A percentile compares a stretch with the other conserved stretches of the same genome.
Conservation (phyloP, 306 rosid genomes). For the Quercus agrifolia region DNA sequence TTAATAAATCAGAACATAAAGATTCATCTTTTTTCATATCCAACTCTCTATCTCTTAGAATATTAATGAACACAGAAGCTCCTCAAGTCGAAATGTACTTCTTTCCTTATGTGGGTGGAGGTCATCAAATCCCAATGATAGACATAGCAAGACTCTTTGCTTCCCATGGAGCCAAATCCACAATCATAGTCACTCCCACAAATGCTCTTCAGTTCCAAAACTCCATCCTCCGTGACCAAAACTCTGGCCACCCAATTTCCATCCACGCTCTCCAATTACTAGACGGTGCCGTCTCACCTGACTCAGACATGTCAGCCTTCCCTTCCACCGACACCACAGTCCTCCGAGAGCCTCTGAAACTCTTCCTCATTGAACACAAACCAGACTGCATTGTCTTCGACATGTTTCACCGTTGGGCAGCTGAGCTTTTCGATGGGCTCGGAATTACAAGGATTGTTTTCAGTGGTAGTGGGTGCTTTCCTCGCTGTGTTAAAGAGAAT, state of each 20-base stretch:
- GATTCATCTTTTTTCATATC: too few relatives aligned
- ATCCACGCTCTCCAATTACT: constrained; percentile 30
- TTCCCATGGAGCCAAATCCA: constrained; percentile 48
- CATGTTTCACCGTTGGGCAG: constrained; percentile 54
- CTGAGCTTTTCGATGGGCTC: constrained; percentile 29
- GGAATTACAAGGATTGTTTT: constrained; percentile 37
- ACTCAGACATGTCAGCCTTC: constrained; percentile 39
- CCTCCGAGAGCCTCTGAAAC: constrained; percentile 46
- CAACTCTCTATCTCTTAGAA: neutral
- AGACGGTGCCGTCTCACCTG: constrained; percentile 18
- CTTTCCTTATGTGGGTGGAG: constrained; percentile 45
- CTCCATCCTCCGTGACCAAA: constrained; percentile 44
- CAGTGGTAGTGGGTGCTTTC: constrained; percentile 50
- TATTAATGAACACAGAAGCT: constrained; percentile 11
- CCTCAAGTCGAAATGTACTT: constrained; percentile 22
- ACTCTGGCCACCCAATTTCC: constrained; percentile 24
- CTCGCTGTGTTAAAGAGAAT: constrained; percentile 38
- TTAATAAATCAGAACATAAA: too few relatives aligned
- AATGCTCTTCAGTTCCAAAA: constrained; percentile 32
- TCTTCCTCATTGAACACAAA: constrained; percentile 22
- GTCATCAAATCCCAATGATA: constrained; percentile 69
- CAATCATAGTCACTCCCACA: constrained; percentile 48
- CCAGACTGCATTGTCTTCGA: constrained; percentile 58
- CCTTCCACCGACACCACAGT: constrained; percentile 33
- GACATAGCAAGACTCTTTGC: constrained; percentile 67